A percentile compares a stretch with the other conserved stretches of the same genome.
phyloP scores from a whole-genome alignment of 352 stramenopile genomes.

The Hyphochytrium catenoides region DNA sequence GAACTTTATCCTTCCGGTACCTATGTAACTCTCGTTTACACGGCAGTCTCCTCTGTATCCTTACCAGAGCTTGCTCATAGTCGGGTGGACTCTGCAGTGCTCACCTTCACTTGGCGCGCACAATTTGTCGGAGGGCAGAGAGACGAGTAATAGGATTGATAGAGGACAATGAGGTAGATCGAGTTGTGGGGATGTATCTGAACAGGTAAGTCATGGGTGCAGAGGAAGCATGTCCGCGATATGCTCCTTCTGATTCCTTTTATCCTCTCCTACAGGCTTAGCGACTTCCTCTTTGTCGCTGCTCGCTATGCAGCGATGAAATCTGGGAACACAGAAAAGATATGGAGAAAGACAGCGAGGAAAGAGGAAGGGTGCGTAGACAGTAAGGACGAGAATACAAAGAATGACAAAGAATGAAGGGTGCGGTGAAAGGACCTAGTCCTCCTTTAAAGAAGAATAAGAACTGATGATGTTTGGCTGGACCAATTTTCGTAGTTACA shows the following conservation, averaged over 20 bases:
- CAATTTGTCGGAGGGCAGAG: conserved; percentile 59
- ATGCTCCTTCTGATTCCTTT: too few relatives aligned
- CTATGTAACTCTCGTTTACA: conserved; percentile 3
- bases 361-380: too few relatives aligned
- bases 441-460: too few relatives aligned
- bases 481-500: too few relatives aligned
- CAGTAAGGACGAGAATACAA: too few relatives aligned
- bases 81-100: conserved; percentile 41
- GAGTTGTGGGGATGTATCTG: conserved; percentile 41
- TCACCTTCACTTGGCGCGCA: conserved; percentile 54
- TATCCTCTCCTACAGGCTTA: conserved; percentile 15
- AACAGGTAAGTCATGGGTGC: conserved; percentile 30
- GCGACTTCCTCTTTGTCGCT: conserved; percentile 65
- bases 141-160: conserved; percentile 50
- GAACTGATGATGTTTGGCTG: too few relatives aligned
- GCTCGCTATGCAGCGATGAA: conserved; percentile 26
- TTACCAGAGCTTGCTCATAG: conserved; percentile 3
- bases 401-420: too few relatives aligned
- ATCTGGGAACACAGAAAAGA: conserved; percentile 42
- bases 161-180: conserved; percentile 32
- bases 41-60: neutral
- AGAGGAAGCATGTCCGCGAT: too few relatives aligned
- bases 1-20: conserved; percentile 57
- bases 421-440: too few relatives aligned
- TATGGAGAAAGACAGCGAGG: conserved; percentile 49